Conservation (phyloP, 257 asterid genomes). For the Lavandula angustifolia region DNA sequence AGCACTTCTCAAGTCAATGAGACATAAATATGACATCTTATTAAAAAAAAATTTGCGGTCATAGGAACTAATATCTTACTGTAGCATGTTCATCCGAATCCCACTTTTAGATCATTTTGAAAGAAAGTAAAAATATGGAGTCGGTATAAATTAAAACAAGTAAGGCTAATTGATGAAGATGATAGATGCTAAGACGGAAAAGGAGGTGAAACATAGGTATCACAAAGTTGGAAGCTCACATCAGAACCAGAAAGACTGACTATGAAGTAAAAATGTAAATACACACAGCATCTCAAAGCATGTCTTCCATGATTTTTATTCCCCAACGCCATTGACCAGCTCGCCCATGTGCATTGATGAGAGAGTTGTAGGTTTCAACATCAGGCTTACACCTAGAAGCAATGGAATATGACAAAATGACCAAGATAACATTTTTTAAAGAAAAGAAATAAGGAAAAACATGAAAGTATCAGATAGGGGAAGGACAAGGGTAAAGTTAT, state of each 20-base stretch:
- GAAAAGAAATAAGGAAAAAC: too few species aligned
- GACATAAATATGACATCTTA: constrained; percentile 11
- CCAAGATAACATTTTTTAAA: background rate
- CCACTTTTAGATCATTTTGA: constrained; percentile 7
- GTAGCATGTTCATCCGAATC: background rate
- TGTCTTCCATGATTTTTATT: constrained; percentile 91
- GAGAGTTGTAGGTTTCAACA: constrained; percentile 91
- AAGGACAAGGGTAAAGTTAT: background rate
- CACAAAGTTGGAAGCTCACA: constrained; percentile 59
- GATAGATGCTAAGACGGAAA: constrained; percentile 13
- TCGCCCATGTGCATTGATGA: constrained; percentile 87
- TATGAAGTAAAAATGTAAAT: constrained; percentile 56
- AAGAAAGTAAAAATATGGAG: background rate
- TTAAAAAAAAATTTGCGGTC: constrained; percentile 5
- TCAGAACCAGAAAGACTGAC: constrained; percentile 58
- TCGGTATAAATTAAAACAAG: background rate
- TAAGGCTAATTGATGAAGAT: background rate
- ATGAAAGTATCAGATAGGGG: too few species aligned
- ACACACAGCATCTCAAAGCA: constrained; percentile 97
- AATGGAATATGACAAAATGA: constrained; percentile 30
- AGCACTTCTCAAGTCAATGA: background rate
- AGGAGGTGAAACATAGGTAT: constrained; percentile 13
- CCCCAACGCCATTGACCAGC: constrained; percentile 99
- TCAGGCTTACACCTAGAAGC: constrained; percentile 86
- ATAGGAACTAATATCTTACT: background rate